Evolutionary conservation across 768 basidiomycete species (phyloP), one percentile per base, ranked within the genome.

Genomic region (Punctularia strigosozonata): DNA sequence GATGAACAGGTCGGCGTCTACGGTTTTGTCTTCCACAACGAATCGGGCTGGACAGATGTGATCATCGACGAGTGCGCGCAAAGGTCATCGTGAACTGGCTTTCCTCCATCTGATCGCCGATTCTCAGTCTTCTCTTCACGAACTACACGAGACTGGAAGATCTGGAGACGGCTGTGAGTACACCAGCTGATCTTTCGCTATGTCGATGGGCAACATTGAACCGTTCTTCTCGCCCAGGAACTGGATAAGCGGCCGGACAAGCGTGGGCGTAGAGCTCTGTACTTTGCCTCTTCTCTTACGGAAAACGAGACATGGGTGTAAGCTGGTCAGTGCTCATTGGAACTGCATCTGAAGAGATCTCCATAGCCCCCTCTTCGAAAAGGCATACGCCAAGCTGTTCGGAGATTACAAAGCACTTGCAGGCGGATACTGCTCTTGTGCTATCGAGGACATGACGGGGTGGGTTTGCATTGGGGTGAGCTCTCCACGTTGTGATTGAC

Each of bases 321-420:
- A 44, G 46, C 32, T 7, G 14, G 32, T 15, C 19, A 31, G 28
- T 33, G 15, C 25, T 25, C 6, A 20, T 14, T 25, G 26, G 10
- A n/a, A 12, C 18, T 14, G 18, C 24, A 10, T 23, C 31, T 21
- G 13, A 10, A 15, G n/a, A n/a, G 8, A 10, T 19, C 19, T 19
- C 8, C 8, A 10, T 34, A 34, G 33, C 19, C 50, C 59, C 2
- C 38, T 61, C 4, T 36, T 58, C 26, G 59, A 61, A 36, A 61
- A 61, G 43, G 59, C 59, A 5, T 61, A 50, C 32, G 59, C 59
- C 4, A 61, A 61, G 38, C 34, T 61, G 7, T 57, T 59, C 38
- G 59, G 59, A 2, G 59, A 59, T 38, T 61, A 58, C 44, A 52
- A 50, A 7, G 44, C 51, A 4, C 41, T 61, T 22, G 35, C 37